Base-by-base conservation (phyloP, 202 grass and related monocot genomes). In the Schoenoplectus triqueter region DNA sequence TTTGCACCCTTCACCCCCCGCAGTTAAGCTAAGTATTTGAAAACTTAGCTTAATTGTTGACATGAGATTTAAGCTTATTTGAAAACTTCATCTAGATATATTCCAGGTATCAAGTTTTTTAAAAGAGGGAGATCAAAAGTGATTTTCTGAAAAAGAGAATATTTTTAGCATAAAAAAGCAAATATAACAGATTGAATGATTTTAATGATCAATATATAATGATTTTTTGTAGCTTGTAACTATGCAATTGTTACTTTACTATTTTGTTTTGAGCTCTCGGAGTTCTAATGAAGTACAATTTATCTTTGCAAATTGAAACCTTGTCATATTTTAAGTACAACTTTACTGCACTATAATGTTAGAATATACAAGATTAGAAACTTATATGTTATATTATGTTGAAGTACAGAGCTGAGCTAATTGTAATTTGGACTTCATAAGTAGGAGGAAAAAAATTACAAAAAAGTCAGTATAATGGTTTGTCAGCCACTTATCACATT, bases 351-450 rank as follows among this genome's bases (percentile, higher is more conserved):
- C 48, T 48, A 76, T 31, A 76, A 54, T 76, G 11, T 75, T 56
- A 56, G 50, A 55, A 82, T 73, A 81, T 84, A 78, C 80, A 48
- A 80, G 10, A 73, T 88, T 52, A 87, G n/a, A 83, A 20, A 71
- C 81, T 67, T 47, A 69, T 55, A 17, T 64, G 22, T 81, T 46
- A 64, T 64, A 14, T 52, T 54, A 31, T 46, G 67, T 31, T 17
- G 2, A 2, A 1, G 42, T 49, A 76, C 17, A 69, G 65, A 67
- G 62, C 65, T n/a, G 45, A 73, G 50, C 84, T 90, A 39, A 51
- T 73, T 52, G 51, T 49, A 73, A 49, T 73, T 44, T 52, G 18
- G 48, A 22, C 47, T 73, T 52, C 51, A 51, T 49, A 50, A 73
- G 3, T 9, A 50, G 17, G 47, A 20, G 51, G 50, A 19, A 73